Percentiles rank a stretch among this genome's conserved stretches.
phyloP scores from a whole-genome alignment of 202 grass and related monocot species.

The Dendrocalamus latiflorus region DNA sequence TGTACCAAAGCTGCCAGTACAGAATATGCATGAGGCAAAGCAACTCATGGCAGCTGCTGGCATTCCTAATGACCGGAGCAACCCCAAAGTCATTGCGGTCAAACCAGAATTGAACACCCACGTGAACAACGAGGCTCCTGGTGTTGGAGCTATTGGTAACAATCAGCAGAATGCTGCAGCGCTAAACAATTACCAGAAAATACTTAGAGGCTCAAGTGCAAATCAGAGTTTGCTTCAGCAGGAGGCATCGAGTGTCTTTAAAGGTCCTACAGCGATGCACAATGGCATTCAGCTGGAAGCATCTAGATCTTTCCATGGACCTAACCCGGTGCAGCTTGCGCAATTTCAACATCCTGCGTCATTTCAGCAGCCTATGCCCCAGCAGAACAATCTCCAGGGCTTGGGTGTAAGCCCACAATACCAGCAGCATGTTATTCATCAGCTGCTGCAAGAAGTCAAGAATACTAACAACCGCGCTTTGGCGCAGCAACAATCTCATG shows the following conservation, averaged over 20 bases:
- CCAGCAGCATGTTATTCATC: slow-evolving; percentile 73
- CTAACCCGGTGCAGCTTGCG: slow-evolving; percentile 26
- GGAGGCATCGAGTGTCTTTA: slow-evolving; percentile 56
- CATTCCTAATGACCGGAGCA: slow-evolving; percentile 45
- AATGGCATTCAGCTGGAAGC: slow-evolving; percentile 44
- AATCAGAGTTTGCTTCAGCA: slow-evolving; percentile 52
- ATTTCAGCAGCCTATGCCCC: slow-evolving; percentile 37
- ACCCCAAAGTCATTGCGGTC: slow-evolving; percentile 26
- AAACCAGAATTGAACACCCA: slow-evolving; percentile 44
- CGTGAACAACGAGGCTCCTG: slow-evolving; percentile 33
- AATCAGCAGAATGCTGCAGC: slow-evolving; percentile 42
- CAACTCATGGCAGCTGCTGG: slow-evolving; percentile 41
- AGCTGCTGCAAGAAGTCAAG: slow-evolving; percentile 75
- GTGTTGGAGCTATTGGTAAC: slow-evolving; percentile 23
- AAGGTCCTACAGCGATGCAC: slow-evolving; percentile 36
- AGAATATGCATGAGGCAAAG: slow-evolving; percentile 55
- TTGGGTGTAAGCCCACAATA: slow-evolving; percentile 43
- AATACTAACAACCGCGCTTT: slow-evolving; percentile 38
- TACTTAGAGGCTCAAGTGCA: slow-evolving; percentile 50
- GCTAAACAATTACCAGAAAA: slow-evolving; percentile 63
- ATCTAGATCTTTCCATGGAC: slow-evolving; percentile 38
- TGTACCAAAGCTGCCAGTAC: slow-evolving; percentile 33
- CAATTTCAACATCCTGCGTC: slow-evolving; percentile 45
- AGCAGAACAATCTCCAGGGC: slow-evolving; percentile 44
- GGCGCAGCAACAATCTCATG: slow-evolving; percentile 18